These are phyloP conservation scores for Leptographium wingfieldii DNA, from an alignment of 2,329 filamentous ascomycete species.

Conservation along the genomic window DNA sequence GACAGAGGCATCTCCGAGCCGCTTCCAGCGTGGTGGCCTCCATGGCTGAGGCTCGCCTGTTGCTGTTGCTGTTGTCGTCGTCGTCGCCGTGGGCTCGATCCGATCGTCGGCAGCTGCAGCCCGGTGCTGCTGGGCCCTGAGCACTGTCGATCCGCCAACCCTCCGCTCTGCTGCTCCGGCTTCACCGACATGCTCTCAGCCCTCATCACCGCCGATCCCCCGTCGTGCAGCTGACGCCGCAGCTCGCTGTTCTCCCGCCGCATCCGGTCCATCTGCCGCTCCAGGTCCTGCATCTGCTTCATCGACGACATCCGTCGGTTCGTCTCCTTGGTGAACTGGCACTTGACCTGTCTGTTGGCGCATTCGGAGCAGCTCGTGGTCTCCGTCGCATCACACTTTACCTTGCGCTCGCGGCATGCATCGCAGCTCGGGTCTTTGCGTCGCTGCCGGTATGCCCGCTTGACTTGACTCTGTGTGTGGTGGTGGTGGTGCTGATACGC, in stretches of 20 bases:
- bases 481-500: conserved; percentile 1
- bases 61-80: conserved; percentile 24
- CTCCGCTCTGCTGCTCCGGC: not conserved
- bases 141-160: too few species aligned
- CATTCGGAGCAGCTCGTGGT: conserved; percentile 95
- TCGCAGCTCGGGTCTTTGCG: conserved; percentile 97
- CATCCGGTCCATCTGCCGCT: conserved; percentile 74
- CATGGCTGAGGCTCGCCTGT: conserved; percentile 21
- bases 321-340: conserved; percentile 98
- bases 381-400: conserved; percentile 92
- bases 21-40: not conserved
- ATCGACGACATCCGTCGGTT: conserved; percentile 98
- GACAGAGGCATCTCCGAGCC: not conserved
- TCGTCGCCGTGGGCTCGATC: conserved; percentile 51
- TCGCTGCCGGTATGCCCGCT: conserved; percentile 86
- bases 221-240: conserved; percentile 41
- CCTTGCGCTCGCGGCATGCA: conserved; percentile 77
- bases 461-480: conserved; percentile 61
- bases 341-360: conserved; percentile 90
- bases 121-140: conserved; percentile 1
- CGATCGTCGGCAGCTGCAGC: conserved; percentile 50
- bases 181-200: not conserved
- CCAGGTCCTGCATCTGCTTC: conserved; percentile 95
- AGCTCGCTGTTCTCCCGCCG: conserved; percentile 69
- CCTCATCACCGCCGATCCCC: not conserved